Conservation (phyloP, 805 yeast genomes). For the Candida schatavii region DNA sequence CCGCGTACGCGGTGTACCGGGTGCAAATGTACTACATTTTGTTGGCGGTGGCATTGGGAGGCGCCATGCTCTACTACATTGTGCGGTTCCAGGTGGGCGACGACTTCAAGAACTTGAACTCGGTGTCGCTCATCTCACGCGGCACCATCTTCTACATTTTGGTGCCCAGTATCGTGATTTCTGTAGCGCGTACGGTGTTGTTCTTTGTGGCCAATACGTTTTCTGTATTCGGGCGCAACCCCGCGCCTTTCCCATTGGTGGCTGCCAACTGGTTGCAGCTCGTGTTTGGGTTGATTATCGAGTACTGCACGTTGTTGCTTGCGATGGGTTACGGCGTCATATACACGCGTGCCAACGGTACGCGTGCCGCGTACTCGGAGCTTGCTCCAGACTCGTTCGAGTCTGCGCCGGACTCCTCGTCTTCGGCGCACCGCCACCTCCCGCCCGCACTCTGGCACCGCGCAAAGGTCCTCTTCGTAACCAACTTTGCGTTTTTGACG, state of each 20-base stretch:
- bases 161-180: constrained; percentile 16
- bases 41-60: constrained; percentile 16
- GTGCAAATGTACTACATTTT: constrained; percentile 13
- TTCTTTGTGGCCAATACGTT: constrained; percentile 10
- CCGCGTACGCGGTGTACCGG: constrained; percentile 15
- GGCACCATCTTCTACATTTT: constrained; percentile 24
- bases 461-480: constrained; percentile 7
- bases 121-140: constrained; percentile 27
- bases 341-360: too few relatives aligned
- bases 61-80: constrained; percentile 22
- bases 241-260: not conserved
- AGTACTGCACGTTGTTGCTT: constrained; percentile 20
- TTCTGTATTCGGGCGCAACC: not conserved
- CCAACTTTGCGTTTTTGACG: not conserved
- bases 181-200: not conserved
- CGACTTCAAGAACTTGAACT: constrained; percentile 24
- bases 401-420: constrained; percentile 15
- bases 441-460: constrained; percentile 13
- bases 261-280: constrained; percentile 4
- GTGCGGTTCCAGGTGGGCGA: constrained; percentile 22
- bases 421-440: constrained; percentile 21
- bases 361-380: too few relatives aligned
- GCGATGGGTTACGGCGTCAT: constrained; percentile 37
- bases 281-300: constrained; percentile 7
- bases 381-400: too few relatives aligned